Conservation (phyloP, 176 grass and related monocot genomes). For the Dendrocalamus sinicus region DNA sequence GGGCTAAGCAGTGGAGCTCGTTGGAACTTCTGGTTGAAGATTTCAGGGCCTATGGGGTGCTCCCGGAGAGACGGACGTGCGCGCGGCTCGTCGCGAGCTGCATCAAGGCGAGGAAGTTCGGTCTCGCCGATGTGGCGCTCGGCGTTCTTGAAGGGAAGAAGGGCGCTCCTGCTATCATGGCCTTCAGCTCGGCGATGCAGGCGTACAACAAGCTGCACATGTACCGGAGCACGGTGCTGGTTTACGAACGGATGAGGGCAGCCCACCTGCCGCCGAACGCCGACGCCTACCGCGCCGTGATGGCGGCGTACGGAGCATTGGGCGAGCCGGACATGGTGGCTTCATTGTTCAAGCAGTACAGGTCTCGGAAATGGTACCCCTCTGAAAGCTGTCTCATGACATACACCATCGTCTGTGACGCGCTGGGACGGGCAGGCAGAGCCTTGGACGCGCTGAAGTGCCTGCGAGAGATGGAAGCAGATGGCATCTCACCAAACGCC, state of each 20-base stretch:
- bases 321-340: conserved; percentile 68
- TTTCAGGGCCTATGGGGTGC: conserved; percentile 48
- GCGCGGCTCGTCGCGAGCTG: conserved; percentile 62
- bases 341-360: conserved; percentile 66
- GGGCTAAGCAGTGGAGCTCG: conserved; percentile 73
- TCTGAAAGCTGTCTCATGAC: conserved; percentile 46
- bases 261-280: conserved; percentile 54
- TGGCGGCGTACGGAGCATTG: conserved; percentile 58
- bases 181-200: conserved; percentile 73
- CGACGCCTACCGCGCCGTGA: conserved; percentile 59
- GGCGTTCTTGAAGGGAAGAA: conserved; percentile 55
- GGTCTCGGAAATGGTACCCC: conserved; percentile 56
- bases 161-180: conserved; percentile 41
- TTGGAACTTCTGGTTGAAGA: conserved; percentile 61
- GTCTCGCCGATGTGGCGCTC: conserved; percentile 67
- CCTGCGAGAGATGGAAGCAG: conserved; percentile 75
- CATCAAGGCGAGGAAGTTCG: conserved; percentile 70
- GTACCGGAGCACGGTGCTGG: conserved; percentile 71
- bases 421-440: conserved; percentile 63
- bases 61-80: conserved; percentile 74
- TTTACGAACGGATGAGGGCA: conserved; percentile 58
- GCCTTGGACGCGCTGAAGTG: conserved; percentile 65
- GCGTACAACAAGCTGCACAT: conserved; percentile 95
- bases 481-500: conserved; percentile 54
- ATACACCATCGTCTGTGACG: conserved; percentile 67